Evolutionary conservation across 331 rosid genomes (phyloP).

Genomic region (Arachis monticola): DNA sequence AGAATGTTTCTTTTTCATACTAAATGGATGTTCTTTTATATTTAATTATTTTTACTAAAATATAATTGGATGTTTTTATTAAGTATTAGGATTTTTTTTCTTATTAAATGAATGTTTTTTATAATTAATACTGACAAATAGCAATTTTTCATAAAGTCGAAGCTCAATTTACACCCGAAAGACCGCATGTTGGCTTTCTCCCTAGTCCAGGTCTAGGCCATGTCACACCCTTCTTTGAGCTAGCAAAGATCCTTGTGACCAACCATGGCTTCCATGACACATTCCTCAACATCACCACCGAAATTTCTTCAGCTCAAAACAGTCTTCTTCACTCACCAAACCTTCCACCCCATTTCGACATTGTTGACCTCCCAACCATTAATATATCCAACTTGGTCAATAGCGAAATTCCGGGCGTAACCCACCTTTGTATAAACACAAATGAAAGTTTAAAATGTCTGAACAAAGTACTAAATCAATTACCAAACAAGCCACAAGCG

Average conservation of each 20-base stretch:
- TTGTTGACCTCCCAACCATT: conserved; percentile 50
- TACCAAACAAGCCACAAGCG: too few species aligned
- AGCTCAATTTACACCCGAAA: too few species aligned
- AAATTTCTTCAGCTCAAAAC: conserved; percentile 43
- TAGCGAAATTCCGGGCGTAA: conserved; percentile 8
- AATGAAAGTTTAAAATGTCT: conserved; percentile 34
- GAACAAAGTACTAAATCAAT: not conserved
- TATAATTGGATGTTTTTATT: too few species aligned
- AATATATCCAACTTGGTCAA: conserved; percentile 28
- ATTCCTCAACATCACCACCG: conserved; percentile 56
- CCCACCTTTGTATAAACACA: conserved; percentile 35
- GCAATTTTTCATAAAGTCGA: too few species aligned
- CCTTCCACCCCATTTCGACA: conserved; percentile 37
- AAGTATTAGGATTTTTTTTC: too few species aligned
- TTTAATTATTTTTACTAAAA: too few species aligned
- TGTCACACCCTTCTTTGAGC: conserved; percentile 22
- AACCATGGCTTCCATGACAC: conserved; percentile 39
- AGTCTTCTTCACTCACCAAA: conserved; percentile 38
- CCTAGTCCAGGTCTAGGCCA: too few species aligned
- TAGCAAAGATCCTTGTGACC: conserved; percentile 39
- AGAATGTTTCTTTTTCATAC: too few species aligned
- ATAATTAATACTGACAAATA: too few species aligned
- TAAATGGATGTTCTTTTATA: too few species aligned
- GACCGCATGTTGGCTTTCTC: too few species aligned
- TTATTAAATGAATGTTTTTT: too few species aligned